Conservation (phyloP, 805 yeast species). For the Suhomyces sp. region DNA sequence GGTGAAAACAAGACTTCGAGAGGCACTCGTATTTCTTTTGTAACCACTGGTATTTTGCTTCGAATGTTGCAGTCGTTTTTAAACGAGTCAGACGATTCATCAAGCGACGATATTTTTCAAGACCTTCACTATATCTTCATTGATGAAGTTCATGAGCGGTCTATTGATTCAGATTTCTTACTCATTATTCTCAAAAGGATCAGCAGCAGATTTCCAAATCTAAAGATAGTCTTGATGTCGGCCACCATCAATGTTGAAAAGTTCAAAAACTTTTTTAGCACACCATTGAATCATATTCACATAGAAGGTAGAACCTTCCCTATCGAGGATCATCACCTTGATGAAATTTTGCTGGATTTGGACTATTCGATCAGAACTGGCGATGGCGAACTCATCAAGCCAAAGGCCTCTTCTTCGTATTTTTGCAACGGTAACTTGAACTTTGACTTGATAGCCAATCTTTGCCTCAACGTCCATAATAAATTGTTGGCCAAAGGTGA, state of each 20-base stretch:
- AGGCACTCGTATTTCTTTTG: conserved; percentile 74
- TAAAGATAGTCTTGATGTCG: conserved; percentile 83
- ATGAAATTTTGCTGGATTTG: conserved; percentile 55
- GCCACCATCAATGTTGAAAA: conserved; percentile 80
- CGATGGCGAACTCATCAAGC: conserved; percentile 47
- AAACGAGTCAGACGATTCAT: conserved; percentile 10
- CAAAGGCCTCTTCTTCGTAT: conserved; percentile 63
- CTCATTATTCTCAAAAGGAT: conserved; percentile 71
- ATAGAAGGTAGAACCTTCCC: conserved; percentile 95
- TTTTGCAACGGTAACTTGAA: conserved; percentile 69
- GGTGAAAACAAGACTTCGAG: conserved; percentile 73
- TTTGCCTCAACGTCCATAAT: conserved; percentile 53
- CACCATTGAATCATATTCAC: conserved; percentile 60
- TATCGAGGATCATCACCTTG: conserved; percentile 72
- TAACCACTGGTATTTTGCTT: conserved; percentile 88
- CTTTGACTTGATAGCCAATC: conserved; percentile 62
- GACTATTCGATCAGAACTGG: conserved; percentile 51
- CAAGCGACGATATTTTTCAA: conserved; percentile 40
- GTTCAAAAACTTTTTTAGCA: conserved; percentile 64
- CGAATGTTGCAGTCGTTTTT: conserved; percentile 71
- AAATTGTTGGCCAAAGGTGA: conserved; percentile 40
- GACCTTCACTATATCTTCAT: conserved; percentile 69
- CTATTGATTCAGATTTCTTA: conserved; percentile 84
- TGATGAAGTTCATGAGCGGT: conserved; percentile 97
- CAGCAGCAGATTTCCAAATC: conserved; percentile 45